Conservation (phyloP, 139 green algal species). For the Picochlorum sp. region DNA sequence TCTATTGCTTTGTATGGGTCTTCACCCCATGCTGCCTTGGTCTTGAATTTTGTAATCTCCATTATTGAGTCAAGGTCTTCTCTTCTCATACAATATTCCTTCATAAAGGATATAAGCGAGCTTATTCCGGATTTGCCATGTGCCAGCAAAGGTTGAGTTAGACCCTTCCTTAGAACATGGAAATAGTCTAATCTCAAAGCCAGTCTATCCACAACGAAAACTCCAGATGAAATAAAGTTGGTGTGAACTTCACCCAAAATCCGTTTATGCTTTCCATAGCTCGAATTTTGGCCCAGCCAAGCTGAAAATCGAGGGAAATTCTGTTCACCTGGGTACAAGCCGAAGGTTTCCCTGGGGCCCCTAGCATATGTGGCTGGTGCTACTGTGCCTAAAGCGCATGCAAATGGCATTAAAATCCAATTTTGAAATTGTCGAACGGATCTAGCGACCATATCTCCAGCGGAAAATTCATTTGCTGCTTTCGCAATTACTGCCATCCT, state of each 20-base stretch:
- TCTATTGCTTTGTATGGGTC: slow-evolving; percentile 62
- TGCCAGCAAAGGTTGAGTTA: slow-evolving; percentile 32
- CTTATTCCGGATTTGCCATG: slow-evolving; percentile 60
- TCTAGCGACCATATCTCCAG: slow-evolving; percentile 72
- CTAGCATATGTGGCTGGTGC: slow-evolving; percentile 63
- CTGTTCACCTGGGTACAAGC: slow-evolving; percentile 42
- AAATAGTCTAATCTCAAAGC: slow-evolving; percentile 66
- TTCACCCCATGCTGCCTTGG: slow-evolving; percentile 45
- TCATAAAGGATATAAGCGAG: slow-evolving; percentile 18
- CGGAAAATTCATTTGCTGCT: slow-evolving; percentile 71
- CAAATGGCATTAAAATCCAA: slow-evolving; percentile 61
- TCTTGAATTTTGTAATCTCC: slow-evolving; percentile 84
- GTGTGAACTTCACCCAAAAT: slow-evolving; percentile 80
- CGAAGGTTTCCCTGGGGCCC: slow-evolving; percentile 54
- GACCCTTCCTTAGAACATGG: slow-evolving; percentile 42
- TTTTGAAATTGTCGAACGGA: slow-evolving; percentile 48
- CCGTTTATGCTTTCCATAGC: slow-evolving; percentile 72
- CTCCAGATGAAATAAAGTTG: slow-evolving; percentile 49
- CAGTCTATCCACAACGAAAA: slow-evolving; percentile 20
- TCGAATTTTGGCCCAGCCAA: slow-evolving; percentile 85
- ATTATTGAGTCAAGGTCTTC: slow-evolving; percentile 44
- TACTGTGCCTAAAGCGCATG: slow-evolving; percentile 47
- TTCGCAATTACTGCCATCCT: slow-evolving; percentile 64
- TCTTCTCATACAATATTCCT: slow-evolving; percentile 47
- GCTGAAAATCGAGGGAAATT: slow-evolving; percentile 84